Conservation (phyloP, 202 grass and related monocot species). For the Setaria italica region DNA sequence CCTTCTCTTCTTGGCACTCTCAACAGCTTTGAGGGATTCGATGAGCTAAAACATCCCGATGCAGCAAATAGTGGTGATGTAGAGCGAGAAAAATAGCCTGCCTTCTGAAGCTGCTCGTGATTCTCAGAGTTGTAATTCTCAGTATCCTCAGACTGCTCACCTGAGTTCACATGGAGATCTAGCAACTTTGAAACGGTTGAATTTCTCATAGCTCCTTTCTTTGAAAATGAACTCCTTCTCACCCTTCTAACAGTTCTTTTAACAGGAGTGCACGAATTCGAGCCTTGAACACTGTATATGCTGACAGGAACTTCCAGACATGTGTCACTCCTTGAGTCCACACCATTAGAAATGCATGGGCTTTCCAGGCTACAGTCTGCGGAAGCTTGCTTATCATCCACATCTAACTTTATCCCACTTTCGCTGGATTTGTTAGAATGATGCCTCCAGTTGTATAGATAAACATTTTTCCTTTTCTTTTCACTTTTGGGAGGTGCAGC, state of each 20-base stretch:
- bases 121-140: constrained; percentile 70
- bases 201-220: constrained; percentile 68
- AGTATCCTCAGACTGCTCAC: constrained; percentile 84
- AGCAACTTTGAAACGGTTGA: constrained; percentile 64
- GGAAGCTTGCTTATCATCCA: constrained; percentile 58
- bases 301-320: constrained; percentile 70
- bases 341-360: constrained; percentile 63
- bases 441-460: constrained; percentile 97
- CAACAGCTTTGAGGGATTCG: constrained; percentile 75
- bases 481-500: constrained; percentile 55
- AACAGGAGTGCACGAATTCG: constrained; percentile 68
- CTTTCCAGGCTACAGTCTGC: constrained; percentile 69
- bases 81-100: constrained; percentile 61
- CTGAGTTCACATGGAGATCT: constrained; percentile 70
- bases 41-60: constrained; percentile 82
- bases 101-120: constrained; percentile 57
- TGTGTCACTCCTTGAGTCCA: constrained; percentile 78
- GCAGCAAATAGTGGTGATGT: constrained; percentile 83
- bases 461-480: constrained; percentile 83
- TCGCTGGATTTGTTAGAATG: constrained; percentile 80
- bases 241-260: constrained; percentile 75
- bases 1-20: constrained; percentile 75
- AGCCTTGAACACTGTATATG: constrained; percentile 68
- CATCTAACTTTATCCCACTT: constrained; percentile 67
- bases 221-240: constrained; percentile 70